phyloP scores from a whole-genome alignment of 2,329 filamentous ascomycete genomes.

The Grosmannia serpens region DNA sequence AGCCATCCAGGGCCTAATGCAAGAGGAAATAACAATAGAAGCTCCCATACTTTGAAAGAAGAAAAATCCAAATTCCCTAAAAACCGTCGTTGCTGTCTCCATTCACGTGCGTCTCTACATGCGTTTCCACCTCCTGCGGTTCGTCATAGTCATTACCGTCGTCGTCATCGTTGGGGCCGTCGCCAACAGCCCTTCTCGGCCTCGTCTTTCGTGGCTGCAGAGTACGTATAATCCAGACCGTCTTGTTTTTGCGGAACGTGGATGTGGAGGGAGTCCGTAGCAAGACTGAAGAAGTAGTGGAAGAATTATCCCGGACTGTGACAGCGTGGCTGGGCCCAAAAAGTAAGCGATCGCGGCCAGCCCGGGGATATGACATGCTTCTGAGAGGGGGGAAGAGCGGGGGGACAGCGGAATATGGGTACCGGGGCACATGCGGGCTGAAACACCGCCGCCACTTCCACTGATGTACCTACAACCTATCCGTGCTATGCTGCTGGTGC shows the following conservation, averaged over 20 bases:
- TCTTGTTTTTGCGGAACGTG: conserved; percentile 6
- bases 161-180: neutral
- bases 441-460: neutral
- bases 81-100: neutral
- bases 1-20: neutral
- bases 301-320: neutral
- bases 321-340: neutral
- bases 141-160: conserved; percentile 5
- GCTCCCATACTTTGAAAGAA: neutral
- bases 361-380: neutral
- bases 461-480: neutral
- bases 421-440: neutral
- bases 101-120: conserved; percentile 9
- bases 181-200: neutral
- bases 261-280: neutral
- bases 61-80: neutral
- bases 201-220: conserved; percentile 7
- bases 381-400: too few species aligned
- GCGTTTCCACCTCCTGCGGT: conserved; percentile 9
- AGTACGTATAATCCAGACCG: conserved; percentile 11
- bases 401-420: neutral
- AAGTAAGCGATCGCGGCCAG: neutral
- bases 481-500: neutral
- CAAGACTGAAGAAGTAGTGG: neutral
- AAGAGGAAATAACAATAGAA: neutral